Percentiles rank a stretch among this genome's conserved stretches.
Conservation (phyloP, 495 filamentous ascomycete species). For the Trichoderma gamsii region DNA sequence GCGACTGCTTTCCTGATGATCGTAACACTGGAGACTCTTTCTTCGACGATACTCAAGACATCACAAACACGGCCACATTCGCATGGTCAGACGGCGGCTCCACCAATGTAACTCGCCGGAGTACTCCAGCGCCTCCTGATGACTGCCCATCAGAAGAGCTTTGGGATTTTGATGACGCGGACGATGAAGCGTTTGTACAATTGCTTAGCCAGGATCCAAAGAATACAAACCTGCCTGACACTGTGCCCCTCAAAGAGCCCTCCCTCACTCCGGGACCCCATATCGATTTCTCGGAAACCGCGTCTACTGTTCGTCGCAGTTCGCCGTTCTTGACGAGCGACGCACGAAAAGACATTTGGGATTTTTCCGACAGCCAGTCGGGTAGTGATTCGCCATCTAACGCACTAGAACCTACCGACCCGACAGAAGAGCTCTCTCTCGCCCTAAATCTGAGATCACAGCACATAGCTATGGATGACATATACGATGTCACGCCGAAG, state of each 20-base stretch:
- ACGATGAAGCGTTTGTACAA: neutral
- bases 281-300: conserved; percentile 14
- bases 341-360: neutral
- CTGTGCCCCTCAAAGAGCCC: neutral
- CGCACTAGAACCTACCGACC: neutral
- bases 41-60: neutral
- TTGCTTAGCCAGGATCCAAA: neutral
- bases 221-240: neutral
- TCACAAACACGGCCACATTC: neutral
- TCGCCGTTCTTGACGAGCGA: neutral
- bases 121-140: neutral
- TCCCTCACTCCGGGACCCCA: neutral
- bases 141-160: neutral
- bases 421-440: neutral
- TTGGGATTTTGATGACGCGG: conserved; percentile 11
- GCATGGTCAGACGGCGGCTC: neutral
- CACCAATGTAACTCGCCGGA: neutral
- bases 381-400: neutral
- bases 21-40: neutral
- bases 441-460: neutral
- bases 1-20: neutral
- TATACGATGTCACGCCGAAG: neutral
- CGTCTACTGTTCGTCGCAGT: conserved; percentile 8
- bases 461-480: neutral
- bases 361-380: neutral